These are phyloP conservation scores for Aureobasidium sp. DNA, from an alignment of 2,329 filamentous ascomycete species.

Conservation along the genomic window DNA sequence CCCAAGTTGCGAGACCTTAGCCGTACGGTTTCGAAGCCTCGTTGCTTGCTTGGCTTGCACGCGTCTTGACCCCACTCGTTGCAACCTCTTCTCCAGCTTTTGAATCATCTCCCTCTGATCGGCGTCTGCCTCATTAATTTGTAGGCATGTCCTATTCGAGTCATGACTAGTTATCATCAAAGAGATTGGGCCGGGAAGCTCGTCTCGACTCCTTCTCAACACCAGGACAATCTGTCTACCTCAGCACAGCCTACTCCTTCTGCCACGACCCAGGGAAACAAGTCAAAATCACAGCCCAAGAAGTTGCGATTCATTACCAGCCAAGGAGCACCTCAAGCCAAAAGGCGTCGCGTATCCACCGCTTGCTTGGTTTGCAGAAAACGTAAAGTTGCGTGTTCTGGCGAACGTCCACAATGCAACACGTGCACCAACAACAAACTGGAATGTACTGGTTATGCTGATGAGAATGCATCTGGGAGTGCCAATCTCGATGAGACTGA, in stretches of 20 bases:
- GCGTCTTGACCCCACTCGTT: not conserved
- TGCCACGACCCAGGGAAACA: not conserved
- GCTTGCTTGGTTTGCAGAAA: constrained; percentile 49
- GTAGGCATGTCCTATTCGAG: not conserved
- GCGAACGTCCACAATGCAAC: constrained; percentile 37
- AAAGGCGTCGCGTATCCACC: constrained; percentile 70
- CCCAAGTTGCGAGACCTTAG: not conserved
- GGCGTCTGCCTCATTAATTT: not conserved
- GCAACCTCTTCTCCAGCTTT: not conserved
- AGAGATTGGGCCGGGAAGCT: constrained; percentile 9
- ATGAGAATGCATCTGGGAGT: constrained; percentile 22
- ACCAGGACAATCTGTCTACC: not conserved
- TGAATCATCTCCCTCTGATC: not conserved
- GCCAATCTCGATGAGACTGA: not conserved
- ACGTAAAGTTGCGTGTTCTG: constrained; percentile 45
- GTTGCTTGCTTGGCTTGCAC: not conserved
- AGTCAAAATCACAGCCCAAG: constrained; percentile 16
- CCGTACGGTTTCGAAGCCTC: not conserved
- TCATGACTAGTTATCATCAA: constrained; percentile 10
- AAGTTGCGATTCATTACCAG: constrained; percentile 66
- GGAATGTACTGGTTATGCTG: constrained; percentile 42
- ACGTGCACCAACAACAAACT: constrained; percentile 44
- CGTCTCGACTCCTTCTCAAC: not conserved
- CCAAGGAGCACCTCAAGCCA: constrained; percentile 72
- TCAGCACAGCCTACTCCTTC: not conserved